These are phyloP conservation scores for Crithidia bombi DNA, from an alignment of 208 protist species.

Conservation along the genomic window DNA sequence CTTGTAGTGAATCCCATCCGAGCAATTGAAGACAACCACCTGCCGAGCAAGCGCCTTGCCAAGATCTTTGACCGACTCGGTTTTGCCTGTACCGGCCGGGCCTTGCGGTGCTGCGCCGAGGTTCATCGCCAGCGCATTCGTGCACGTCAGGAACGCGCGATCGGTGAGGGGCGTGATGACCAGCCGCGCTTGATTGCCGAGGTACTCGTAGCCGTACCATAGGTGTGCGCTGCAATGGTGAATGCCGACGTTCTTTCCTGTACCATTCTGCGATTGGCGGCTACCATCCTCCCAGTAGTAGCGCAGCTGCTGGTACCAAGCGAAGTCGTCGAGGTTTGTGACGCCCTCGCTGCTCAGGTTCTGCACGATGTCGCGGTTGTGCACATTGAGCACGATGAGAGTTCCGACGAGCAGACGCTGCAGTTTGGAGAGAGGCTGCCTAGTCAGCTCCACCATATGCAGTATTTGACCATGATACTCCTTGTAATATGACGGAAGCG, in stretches of 20 bases:
- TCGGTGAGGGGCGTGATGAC: conserved; percentile 98
- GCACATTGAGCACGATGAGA: conserved; percentile 96
- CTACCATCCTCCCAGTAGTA: conserved; percentile 93
- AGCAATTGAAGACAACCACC: conserved; percentile 97
- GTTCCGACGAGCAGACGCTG: conserved; percentile 93
- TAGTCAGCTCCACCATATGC: conserved; percentile 91
- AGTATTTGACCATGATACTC: conserved; percentile 89
- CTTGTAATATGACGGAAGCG: conserved; percentile 72
- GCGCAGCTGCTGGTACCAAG: conserved; percentile 94
- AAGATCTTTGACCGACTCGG: conserved; percentile 97
- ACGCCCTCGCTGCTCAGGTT: conserved; percentile 67
- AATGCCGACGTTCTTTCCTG: conserved; percentile 84
- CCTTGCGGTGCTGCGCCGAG: conserved; percentile 95
- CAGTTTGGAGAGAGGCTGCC: conserved; percentile 83
- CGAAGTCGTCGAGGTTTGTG: conserved; percentile 81
- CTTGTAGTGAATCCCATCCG: conserved; percentile 97
- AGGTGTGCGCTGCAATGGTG: conserved; percentile 91
- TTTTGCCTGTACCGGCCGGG: conserved; percentile 97
- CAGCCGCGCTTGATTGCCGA: conserved; percentile 95
- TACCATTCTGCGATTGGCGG: conserved; percentile 24
- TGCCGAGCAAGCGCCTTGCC: conserved; percentile 91
- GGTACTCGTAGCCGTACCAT: conserved; percentile 97
- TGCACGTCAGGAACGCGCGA: conserved; percentile 94
- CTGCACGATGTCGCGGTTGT: conserved; percentile 96
- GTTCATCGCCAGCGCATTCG: conserved; percentile 94